Conservation (phyloP, 2,329 filamentous ascomycete species). For the Cryphonectria radicalis region DNA sequence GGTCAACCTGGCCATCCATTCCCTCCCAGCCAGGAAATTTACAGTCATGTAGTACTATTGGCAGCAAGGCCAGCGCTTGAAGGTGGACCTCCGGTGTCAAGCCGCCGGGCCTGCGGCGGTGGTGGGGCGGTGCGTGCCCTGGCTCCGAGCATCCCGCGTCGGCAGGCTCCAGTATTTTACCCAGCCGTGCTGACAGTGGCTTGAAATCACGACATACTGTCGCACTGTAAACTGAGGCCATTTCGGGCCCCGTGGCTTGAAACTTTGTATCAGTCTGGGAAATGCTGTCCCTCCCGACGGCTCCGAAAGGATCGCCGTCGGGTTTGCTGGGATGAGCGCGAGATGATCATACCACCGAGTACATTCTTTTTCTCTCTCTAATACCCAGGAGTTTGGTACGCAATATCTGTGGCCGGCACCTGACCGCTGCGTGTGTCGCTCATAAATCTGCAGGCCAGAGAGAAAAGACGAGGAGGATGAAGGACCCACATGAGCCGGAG, state of each 20-base stretch:
- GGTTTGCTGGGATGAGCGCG: neutral
- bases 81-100: neutral
- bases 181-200: neutral
- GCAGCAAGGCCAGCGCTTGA: neutral
- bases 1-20: neutral
- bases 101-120: neutral
- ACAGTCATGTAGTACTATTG: neutral
- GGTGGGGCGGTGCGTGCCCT: neutral
- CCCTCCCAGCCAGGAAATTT: neutral
- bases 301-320: neutral
- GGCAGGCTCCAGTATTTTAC: neutral
- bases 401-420: neutral
- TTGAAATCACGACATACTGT: neutral
- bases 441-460: neutral
- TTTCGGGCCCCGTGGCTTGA: neutral
- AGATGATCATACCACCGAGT: neutral
- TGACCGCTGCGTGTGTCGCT: neutral
- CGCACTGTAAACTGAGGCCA: neutral
- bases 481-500: neutral
- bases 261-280: neutral
- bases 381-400: neutral
- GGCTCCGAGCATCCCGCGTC: neutral
- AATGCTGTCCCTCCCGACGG: constrained; percentile 1
- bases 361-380: too few species aligned
- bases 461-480: neutral